phyloP scores from a whole-genome alignment of 805 yeast genomes.

The Tetrapisispora taiwanensis region DNA sequence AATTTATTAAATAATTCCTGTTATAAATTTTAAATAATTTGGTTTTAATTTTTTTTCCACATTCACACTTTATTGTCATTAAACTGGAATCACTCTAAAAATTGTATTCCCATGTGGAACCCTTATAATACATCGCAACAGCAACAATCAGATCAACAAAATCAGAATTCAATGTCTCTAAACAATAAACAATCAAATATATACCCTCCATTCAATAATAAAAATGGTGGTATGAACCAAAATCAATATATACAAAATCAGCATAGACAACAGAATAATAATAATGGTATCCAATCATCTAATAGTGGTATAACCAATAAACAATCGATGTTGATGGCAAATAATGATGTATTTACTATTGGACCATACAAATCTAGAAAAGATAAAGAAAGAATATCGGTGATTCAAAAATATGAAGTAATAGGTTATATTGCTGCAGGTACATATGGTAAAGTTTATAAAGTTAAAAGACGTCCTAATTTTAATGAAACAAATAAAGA shows the following conservation, averaged over 20 bases:
- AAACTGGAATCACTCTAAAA: neutral
- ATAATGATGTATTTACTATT: constrained; percentile 43
- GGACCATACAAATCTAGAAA: constrained; percentile 52
- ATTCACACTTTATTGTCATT: too few species aligned
- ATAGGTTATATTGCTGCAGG: constrained; percentile 97
- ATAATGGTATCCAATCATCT: constrained; percentile 3
- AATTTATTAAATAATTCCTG: too few species aligned
- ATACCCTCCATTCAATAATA: neutral
- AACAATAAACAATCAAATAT: neutral
- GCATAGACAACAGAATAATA: constrained; percentile 5
- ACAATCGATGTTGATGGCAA: constrained; percentile 44
- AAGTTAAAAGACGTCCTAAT: constrained; percentile 42
- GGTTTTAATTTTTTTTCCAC: too few species aligned
- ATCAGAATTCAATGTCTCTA: neutral
- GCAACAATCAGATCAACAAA: neutral
- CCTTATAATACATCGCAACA: neutral
- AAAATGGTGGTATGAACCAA: neutral
- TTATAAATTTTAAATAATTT: too few species aligned
- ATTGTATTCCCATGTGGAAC: neutral
- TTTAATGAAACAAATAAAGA: constrained; percentile 17
- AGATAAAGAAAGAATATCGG: constrained; percentile 59
- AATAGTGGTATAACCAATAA: constrained; percentile 19
- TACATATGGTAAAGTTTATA: constrained; percentile 94
- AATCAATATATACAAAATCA: constrained; percentile 3
- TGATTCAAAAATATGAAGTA: constrained; percentile 76